Percentiles rank a stretch among this genome's conserved stretches.
Evolutionary conservation across 805 yeast genomes (phyloP).

Genomic region (Teunomyces tritomae): DNA sequence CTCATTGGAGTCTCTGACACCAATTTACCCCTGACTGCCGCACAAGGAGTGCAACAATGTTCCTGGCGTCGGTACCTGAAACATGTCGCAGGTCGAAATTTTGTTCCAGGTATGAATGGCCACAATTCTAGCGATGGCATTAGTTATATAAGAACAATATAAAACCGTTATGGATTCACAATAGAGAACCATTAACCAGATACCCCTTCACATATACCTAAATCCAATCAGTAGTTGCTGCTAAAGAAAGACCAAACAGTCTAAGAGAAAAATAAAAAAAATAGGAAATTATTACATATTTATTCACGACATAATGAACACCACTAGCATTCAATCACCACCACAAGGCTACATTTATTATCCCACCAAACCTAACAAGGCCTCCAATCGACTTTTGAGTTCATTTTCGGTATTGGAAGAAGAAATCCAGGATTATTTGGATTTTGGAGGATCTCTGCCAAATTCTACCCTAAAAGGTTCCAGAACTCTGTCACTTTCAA

Average conservation of each 20-base stretch:
- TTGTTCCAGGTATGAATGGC: not conserved
- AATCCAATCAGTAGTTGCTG: not conserved
- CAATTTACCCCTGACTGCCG: not conserved
- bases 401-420: not conserved
- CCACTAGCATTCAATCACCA: not conserved
- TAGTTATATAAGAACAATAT: not conserved
- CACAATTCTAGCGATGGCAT: not conserved
- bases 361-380: not conserved
- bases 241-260: not conserved
- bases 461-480: not conserved
- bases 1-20: too few relatives aligned
- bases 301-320: not conserved
- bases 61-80: not conserved
- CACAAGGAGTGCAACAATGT: not conserved
- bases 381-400: not conserved
- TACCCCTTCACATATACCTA: too few relatives aligned
- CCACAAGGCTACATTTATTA: not conserved
- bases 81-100: not conserved
- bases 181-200: too few relatives aligned
- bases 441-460: not conserved
- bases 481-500: not conserved
- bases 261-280: not conserved
- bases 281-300: too few relatives aligned
- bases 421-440: not conserved
- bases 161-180: not conserved